These are phyloP conservation scores for Cutaneotrichosporon spelunceum DNA, from an alignment of 1,284 basidiomycete species.

Conservation along the genomic window DNA sequence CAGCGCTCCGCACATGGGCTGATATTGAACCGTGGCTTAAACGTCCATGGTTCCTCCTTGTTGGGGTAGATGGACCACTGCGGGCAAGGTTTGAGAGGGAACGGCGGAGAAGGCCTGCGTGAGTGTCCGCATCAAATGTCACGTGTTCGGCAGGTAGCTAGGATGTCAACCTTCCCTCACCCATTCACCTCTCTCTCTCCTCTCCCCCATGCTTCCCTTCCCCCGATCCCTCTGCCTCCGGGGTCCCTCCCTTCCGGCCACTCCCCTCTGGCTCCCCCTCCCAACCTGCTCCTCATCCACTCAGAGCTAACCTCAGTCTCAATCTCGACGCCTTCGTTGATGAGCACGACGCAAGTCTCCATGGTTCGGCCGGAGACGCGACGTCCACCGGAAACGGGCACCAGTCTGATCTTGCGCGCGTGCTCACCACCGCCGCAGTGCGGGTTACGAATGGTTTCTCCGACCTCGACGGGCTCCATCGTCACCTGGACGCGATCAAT, in stretches of 20 bases:
- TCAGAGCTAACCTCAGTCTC: slow-evolving; percentile 22
- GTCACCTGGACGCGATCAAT: slow-evolving; percentile 66
- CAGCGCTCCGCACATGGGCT: slow-evolving; percentile 60
- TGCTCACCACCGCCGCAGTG: slow-evolving; percentile 54
- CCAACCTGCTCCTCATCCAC: not conserved
- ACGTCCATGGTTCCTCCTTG: slow-evolving; percentile 84
- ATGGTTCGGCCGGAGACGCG: slow-evolving; percentile 22
- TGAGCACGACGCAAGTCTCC: slow-evolving; percentile 61
- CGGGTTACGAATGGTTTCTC: slow-evolving; percentile 69
- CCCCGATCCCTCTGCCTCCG: too few species aligned
- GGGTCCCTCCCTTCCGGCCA: not conserved
- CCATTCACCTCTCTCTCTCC: not conserved
- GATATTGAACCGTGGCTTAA: slow-evolving; percentile 72
- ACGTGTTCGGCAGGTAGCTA: not conserved
- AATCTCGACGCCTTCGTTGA: slow-evolving; percentile 66
- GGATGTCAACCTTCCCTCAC: not conserved
- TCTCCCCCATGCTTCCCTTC: not conserved
- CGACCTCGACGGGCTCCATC: slow-evolving; percentile 59
- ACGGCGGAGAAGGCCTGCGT: slow-evolving; percentile 1
- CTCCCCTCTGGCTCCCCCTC: not conserved
- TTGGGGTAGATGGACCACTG: slow-evolving; percentile 82
- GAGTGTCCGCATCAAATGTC: too few species aligned
- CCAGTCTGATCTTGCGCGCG: slow-evolving; percentile 44
- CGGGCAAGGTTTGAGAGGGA: slow-evolving; percentile 53
- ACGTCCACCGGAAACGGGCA: slow-evolving; percentile 17